phyloP scores from a whole-genome alignment of 768 basidiomycete species.

The Aureoboletus auriporus region DNA sequence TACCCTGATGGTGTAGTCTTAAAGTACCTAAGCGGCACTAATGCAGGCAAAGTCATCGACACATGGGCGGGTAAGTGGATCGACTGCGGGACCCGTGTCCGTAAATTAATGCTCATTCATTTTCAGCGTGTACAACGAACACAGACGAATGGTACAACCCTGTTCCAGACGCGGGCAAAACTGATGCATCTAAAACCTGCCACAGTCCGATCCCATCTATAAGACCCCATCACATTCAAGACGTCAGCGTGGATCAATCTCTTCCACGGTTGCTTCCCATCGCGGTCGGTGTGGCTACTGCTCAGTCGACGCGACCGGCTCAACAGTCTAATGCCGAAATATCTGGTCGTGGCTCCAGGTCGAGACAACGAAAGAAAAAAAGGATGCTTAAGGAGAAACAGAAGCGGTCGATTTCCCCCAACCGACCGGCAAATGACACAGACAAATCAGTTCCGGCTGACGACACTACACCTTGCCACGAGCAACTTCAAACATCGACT shows the following conservation, averaged over 20 bases:
- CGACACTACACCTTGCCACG: background rate
- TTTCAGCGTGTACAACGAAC: conserved; percentile 6
- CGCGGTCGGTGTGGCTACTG: background rate
- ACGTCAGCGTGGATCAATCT: background rate
- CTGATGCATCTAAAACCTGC: conserved; percentile 3
- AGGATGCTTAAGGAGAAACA: conserved; percentile 10
- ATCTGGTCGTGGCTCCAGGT: background rate
- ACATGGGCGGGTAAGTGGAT: conserved; percentile 38
- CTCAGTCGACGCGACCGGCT: background rate
- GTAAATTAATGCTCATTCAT: background rate
- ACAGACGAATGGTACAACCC: conserved; percentile 26
- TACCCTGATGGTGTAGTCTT: conserved; percentile 42
- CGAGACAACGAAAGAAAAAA: conserved; percentile 15
- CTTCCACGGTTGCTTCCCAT: background rate
- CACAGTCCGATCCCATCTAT: background rate
- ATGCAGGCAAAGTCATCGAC: conserved; percentile 32
- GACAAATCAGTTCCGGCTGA: background rate
- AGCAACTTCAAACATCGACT: conserved; percentile 3
- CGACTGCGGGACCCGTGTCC: background rate
- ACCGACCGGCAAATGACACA: background rate
- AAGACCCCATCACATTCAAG: background rate
- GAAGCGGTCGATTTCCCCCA: background rate
- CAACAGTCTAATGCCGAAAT: background rate
- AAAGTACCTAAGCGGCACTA: conserved; percentile 32
- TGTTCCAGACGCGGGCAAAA: conserved; percentile 10